Conservation (phyloP, 345 rosid species). For the Eucalyptus sp. region DNA sequence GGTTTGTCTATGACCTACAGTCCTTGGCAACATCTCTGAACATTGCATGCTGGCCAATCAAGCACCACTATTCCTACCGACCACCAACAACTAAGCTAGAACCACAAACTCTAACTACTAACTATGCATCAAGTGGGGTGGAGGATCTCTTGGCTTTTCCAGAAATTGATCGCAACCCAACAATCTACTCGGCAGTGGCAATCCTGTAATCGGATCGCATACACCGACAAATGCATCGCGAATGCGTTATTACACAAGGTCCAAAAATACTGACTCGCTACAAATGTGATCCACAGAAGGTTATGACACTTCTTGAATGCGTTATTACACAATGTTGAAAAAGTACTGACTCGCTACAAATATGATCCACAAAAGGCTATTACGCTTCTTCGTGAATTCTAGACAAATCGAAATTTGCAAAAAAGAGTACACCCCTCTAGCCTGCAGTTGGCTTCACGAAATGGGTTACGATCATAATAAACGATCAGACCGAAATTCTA, state of each 20-base stretch:
- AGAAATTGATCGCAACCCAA: background rate
- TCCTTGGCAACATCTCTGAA: background rate
- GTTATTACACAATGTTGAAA: background rate
- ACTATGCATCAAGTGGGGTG: background rate
- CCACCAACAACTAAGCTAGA: background rate
- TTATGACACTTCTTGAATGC: background rate
- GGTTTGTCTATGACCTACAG: background rate
- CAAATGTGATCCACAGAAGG: background rate
- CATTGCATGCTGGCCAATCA: background rate
- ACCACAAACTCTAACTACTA: background rate
- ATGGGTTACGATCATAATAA: background rate
- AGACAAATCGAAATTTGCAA: background rate
- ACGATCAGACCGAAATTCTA: background rate
- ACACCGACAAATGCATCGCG: background rate
- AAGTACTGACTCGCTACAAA: background rate
- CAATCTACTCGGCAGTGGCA: background rate
- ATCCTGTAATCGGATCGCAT: background rate
- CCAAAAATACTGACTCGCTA: background rate
- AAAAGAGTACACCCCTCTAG: background rate
- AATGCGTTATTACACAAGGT: background rate
- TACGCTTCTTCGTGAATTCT: background rate
- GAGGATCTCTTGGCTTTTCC: background rate
- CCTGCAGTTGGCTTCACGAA: background rate
- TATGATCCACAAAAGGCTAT: background rate
- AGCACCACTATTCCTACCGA: background rate